phyloP scores from a whole-genome alignment of 805 yeast species.

The Candida manassasensis region DNA sequence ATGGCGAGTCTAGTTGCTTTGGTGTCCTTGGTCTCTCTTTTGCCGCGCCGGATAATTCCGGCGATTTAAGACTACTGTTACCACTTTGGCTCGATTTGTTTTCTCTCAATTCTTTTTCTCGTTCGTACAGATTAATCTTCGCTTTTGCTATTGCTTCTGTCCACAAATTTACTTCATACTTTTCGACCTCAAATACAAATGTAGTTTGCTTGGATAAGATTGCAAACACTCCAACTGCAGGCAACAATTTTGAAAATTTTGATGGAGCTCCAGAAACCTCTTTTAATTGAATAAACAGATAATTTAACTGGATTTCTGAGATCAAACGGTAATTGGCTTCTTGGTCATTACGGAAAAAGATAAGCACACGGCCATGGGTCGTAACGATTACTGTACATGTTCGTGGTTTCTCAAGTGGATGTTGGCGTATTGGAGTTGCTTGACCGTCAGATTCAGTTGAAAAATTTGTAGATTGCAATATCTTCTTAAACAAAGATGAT shows the following conservation, averaged over 20 bases:
- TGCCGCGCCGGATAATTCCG: constrained; percentile 14
- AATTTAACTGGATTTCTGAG: constrained; percentile 51
- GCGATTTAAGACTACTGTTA: constrained; percentile 10
- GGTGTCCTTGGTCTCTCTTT: not conserved
- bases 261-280: constrained; percentile 47
- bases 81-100: constrained; percentile 4
- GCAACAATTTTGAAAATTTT: constrained; percentile 24
- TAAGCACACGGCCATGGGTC: constrained; percentile 56
- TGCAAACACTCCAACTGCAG: constrained; percentile 48
- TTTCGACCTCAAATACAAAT: constrained; percentile 53
- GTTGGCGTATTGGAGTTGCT: constrained; percentile 8
- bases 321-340: constrained; percentile 42
- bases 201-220: constrained; percentile 52
- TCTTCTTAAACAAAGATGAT: constrained; percentile 9
- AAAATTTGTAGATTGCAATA: not conserved
- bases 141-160: constrained; percentile 49
- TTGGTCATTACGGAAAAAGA: constrained; percentile 44
- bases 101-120: constrained; percentile 17
- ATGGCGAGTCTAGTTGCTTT: constrained; percentile 14
- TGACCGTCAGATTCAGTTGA: constrained; percentile 1
- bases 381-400: constrained; percentile 56
- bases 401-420: constrained; percentile 34
- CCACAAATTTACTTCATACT: constrained; percentile 52
- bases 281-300: constrained; percentile 50
- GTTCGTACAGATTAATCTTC: constrained; percentile 45